phyloP scores from a whole-genome alignment of 2,329 filamentous ascomycete genomes.

The Hypoxylon sp. region DNA sequence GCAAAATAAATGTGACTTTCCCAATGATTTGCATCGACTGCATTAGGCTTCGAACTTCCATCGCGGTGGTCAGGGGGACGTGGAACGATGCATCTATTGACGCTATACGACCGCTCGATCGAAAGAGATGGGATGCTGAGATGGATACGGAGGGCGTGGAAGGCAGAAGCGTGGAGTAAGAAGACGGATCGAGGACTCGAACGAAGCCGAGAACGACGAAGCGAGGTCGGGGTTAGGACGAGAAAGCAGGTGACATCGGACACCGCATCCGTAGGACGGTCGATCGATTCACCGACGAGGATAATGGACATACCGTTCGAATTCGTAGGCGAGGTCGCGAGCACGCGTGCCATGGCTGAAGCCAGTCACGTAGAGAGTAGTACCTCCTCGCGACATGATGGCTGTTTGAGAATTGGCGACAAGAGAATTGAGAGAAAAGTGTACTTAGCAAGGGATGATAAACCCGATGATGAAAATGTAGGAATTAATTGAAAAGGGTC shows the following conservation, averaged over 20 bases:
- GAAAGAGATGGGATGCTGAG: constrained; percentile 58
- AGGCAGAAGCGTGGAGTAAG: constrained; percentile 51
- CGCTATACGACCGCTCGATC: constrained; percentile 64
- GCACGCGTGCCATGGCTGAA: constrained; percentile 99
- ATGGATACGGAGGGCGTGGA: constrained; percentile 54
- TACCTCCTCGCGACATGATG: constrained; percentile 91
- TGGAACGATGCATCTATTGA: constrained; percentile 56
- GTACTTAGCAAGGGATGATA: constrained; percentile 2
- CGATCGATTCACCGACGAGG: constrained; percentile 65
- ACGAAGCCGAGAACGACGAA: constrained; percentile 56
- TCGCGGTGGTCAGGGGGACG: constrained; percentile 56
- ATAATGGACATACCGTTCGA: constrained; percentile 96
- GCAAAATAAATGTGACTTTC: constrained; percentile 51
- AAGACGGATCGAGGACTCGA: constrained; percentile 60
- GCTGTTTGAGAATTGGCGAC: constrained; percentile 24
- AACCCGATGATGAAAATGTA: constrained; percentile 38
- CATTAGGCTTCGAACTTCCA: constrained; percentile 54
- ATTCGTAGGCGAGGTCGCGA: constrained; percentile 99
- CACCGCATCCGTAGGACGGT: constrained; percentile 63
- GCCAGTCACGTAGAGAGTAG: constrained; percentile 97
- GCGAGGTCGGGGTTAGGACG: constrained; percentile 54
- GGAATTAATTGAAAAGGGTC: constrained; percentile 28
- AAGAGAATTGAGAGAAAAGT: constrained; percentile 25
- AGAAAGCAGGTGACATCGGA: constrained; percentile 59
- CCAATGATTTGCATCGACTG: constrained; percentile 53